Base-by-base conservation (phyloP, 2,329 filamentous ascomycete genomes). In the Orbilia oligospora region DNA sequence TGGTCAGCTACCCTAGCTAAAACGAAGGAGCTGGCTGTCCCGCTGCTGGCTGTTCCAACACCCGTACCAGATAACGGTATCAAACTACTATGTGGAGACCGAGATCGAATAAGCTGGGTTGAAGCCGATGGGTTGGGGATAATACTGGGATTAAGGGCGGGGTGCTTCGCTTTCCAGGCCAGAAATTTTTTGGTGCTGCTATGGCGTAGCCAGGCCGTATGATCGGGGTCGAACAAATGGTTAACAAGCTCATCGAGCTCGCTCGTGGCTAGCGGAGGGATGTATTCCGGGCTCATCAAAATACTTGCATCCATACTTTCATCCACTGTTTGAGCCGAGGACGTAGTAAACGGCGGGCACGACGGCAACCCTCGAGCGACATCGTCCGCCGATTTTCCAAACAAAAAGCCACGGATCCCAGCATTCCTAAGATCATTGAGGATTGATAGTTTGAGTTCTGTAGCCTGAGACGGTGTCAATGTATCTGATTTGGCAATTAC, bases 271-370 rank as follows among this genome's bases (percentile, higher is more conserved):
- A 97, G 87, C 0, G 95, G 95, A 79, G 93, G 91, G 14, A 96
- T 87, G 83, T 97, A 98, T 82, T 96, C 92, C 0, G 94, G 91
- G 71, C 91, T 94, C 95, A 98, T 98, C 18, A 98, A 88, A 0
- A 97, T 87, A 82, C 93, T 97, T 18, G 94, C 95, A 83, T 98
- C 95, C 91, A 98, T 97, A 51, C 88, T 90, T 46, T 97, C 93
- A 82, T 97, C 93, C 22, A 89, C 88, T 0, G 88, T 89, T 24
- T 89, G 73, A 27, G 89, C 89, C 20, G 92, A 96, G 0, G 95
- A 97, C 20, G 97, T 88, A 0, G 93, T 90, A 83, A 93, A 97
- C 1, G 91, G 89, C 75, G 86, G 86, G 12, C 84, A 83, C n/a
- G 81, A 80, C 9, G 82, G 70, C 22, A 76, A 75, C 30, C 83